Evolutionary conservation across 768 basidiomycete genomes (phyloP), one percentile per base, ranked within the genome.

Genomic region (Exidia glandulosa): DNA sequence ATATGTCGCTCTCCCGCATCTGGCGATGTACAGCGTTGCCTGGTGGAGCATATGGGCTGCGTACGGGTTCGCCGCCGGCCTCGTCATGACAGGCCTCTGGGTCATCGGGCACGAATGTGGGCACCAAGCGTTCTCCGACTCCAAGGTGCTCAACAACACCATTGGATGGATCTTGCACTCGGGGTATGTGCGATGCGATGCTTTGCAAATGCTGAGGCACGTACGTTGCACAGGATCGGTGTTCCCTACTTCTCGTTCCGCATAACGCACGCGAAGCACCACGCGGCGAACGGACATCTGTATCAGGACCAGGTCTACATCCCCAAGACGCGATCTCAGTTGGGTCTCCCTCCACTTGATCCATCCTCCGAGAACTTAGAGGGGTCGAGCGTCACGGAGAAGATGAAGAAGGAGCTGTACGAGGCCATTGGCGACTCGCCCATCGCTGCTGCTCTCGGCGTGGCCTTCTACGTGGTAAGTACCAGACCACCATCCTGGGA

Each of bases 221-320:
- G 19, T 25, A 25, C 31, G n/a, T n/a, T n/a, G n/a, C n/a, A n/a
- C 2, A 60, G 58, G 34, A 66, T 78, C 50, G 65, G 76, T 45
- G 75, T 77, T 2, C 77, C 76, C 27, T 77, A 75, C 68, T 75
- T 76, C 69, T 71, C 72, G 27, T 77, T 75, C 75, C 66, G 76
- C 54, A 74, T 75, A 63, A 71, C 73, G 27, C 76, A 78, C 68
- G 74, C 68, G 59, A 71, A 72, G 58, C 76, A 78, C 69, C 77
- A 77, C 67, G 76, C 77, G 57, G 73, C 74, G 6, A 76, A 74
- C 55, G 72, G 72, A 7, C 75, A 76, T 68, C 64, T 75, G 63
- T 70, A 70, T 60, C 64, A 75, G 48, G 76, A 78, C 60, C 74
- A 77, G 66, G 77, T 77, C 58, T 75, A 74, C 57, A 74, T 78